These are phyloP conservation scores for Primulina eburnea DNA, from an alignment of 257 asterid species.

Conservation along the genomic window DNA sequence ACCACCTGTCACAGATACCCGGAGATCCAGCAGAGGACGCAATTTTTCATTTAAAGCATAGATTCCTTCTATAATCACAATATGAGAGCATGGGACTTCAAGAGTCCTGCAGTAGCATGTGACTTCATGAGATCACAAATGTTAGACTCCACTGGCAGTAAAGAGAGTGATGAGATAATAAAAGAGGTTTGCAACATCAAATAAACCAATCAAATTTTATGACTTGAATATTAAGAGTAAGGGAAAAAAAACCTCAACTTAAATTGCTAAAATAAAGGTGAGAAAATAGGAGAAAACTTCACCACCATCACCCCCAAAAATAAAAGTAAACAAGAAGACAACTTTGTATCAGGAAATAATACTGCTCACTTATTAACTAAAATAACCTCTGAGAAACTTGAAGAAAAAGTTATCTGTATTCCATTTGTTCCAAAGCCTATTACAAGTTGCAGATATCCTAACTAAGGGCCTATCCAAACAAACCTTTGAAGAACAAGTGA, in stretches of 20 bases:
- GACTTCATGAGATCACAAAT: slow-evolving; percentile 29
- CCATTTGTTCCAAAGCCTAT: too few relatives aligned
- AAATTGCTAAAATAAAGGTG: neutral
- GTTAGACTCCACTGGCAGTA: slow-evolving; percentile 6
- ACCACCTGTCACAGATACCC: slow-evolving; percentile 95
- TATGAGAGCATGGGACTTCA: slow-evolving; percentile 89
- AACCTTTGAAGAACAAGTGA: too few relatives aligned
- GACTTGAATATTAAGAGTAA: neutral
- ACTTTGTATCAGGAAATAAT: slow-evolving; percentile 5
- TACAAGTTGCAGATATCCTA: too few relatives aligned
- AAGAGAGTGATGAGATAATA: slow-evolving; percentile 1
- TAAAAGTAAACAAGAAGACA: neutral
- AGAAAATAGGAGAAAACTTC: neutral
- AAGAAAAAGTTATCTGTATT: too few relatives aligned
- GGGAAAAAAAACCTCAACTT: neutral
- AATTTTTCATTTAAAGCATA: slow-evolving; percentile 87
- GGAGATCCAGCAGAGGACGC: slow-evolving; percentile 78
- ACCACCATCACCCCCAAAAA: neutral
- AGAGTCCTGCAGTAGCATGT: slow-evolving; percentile 60
- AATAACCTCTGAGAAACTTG: slow-evolving; percentile 1
- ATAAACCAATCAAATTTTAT: slow-evolving; percentile 11
- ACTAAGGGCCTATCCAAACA: too few relatives aligned
- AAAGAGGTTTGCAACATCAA: neutral
- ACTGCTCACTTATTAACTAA: slow-evolving; percentile 3
- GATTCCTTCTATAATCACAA: slow-evolving; percentile 89